phyloP scores from a whole-genome alignment of 495 filamentous ascomycete species.

The Daldinia caldariorum region DNA sequence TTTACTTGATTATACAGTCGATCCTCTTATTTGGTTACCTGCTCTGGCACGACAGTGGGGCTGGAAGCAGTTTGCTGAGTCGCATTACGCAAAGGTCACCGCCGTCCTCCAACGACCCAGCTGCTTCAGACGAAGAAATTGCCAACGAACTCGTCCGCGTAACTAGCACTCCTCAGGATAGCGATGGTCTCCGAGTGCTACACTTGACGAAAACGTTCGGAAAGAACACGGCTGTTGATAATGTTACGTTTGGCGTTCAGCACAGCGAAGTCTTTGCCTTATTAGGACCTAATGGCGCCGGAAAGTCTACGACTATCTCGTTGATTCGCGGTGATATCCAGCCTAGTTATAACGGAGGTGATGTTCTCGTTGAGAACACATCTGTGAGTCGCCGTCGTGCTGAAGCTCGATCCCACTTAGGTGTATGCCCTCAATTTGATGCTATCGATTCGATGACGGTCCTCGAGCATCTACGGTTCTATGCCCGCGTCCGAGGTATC shows the following conservation, averaged over 20 bases:
- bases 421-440: slow-evolving; percentile 82
- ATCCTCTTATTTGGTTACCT: slow-evolving; percentile 68
- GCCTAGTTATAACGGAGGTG: slow-evolving; percentile 66
- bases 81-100: slow-evolving; percentile 51
- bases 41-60: slow-evolving; percentile 75
- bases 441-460: slow-evolving; percentile 76
- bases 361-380: slow-evolving; percentile 78
- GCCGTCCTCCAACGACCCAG: slow-evolving; percentile 36
- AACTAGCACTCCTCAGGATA: slow-evolving; percentile 51
- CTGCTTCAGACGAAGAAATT: slow-evolving; percentile 57
- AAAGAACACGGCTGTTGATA: slow-evolving; percentile 75
- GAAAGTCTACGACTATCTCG: slow-evolving; percentile 86
- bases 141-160: slow-evolving; percentile 58
- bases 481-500: slow-evolving; percentile 76
- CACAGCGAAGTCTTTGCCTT: slow-evolving; percentile 84
- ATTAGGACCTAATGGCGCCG: slow-evolving; percentile 88
- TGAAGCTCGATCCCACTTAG: slow-evolving; percentile 73
- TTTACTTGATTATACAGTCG: slow-evolving; percentile 73
- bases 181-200: slow-evolving; percentile 75
- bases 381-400: slow-evolving; percentile 72
- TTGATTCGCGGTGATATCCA: slow-evolving; percentile 85
- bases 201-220: slow-evolving; percentile 82
- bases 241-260: slow-evolving; percentile 81
- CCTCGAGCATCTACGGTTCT: slow-evolving; percentile 76
- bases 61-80: slow-evolving; percentile 59